phyloP scores from a whole-genome alignment of 331 rosid species.

The Acacia concinna region DNA sequence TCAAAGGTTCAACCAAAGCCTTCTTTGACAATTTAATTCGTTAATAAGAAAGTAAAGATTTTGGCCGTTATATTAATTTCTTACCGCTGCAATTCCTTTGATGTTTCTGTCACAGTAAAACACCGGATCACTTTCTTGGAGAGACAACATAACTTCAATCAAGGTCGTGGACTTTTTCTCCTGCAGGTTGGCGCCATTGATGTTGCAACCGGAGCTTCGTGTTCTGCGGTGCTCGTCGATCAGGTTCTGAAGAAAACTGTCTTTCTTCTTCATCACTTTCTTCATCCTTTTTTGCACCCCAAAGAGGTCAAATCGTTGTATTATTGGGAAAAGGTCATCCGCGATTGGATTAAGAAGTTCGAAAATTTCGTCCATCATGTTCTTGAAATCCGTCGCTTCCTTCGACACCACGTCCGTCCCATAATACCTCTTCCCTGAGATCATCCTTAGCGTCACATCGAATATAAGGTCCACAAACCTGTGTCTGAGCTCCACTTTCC shows the following conservation, averaged over 20 bases:
- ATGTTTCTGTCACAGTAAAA: slow-evolving; percentile 34
- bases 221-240: slow-evolving; percentile 31
- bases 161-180: slow-evolving; percentile 21
- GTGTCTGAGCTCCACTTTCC: not conserved
- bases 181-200: not conserved
- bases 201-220: not conserved
- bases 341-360: not conserved
- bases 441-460: slow-evolving; percentile 14
- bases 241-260: slow-evolving; percentile 33
- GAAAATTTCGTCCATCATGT: not conserved
- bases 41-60: too few relatives aligned
- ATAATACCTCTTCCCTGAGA: slow-evolving; percentile 30
- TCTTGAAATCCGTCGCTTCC: slow-evolving; percentile 16
- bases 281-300: slow-evolving; percentile 39
- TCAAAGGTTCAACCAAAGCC: too few relatives aligned
- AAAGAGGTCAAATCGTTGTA: slow-evolving; percentile 27
- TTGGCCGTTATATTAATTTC: not conserved
- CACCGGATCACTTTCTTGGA: slow-evolving; percentile 37
- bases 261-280: slow-evolving; percentile 19
- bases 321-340: slow-evolving; percentile 21
- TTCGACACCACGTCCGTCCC: slow-evolving; percentile 3
- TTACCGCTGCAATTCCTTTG: slow-evolving; percentile 34
- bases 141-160: slow-evolving; percentile 38
- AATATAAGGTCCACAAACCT: slow-evolving; percentile 3
- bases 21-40: too few relatives aligned